A percentile compares a stretch with the other conserved stretches of the same genome.
phyloP scores from a whole-genome alignment of 2,329 filamentous ascomycete species.

The Neonectria sp. region DNA sequence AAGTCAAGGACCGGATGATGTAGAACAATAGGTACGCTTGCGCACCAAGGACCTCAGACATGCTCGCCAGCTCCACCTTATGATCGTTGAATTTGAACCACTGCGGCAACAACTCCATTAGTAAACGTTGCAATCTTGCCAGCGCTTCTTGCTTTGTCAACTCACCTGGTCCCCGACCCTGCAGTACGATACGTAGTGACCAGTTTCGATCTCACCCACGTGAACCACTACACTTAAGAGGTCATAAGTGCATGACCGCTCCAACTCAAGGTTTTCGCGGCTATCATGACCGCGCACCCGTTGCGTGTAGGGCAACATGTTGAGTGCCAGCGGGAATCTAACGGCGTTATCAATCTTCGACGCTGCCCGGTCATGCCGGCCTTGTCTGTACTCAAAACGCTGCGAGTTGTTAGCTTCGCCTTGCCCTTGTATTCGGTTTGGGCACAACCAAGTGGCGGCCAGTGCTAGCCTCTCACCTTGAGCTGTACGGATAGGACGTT shows the following conservation, averaged over 20 bases:
- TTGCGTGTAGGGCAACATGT: conserved; percentile 92
- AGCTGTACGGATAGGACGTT: conserved; percentile 94
- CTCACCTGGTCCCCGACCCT: conserved; percentile 78
- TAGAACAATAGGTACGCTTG: conserved; percentile 96
- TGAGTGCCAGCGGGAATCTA: conserved; percentile 87
- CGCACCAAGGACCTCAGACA: conserved; percentile 87
- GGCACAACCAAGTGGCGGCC: no score
- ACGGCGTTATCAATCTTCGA: conserved; percentile 92
- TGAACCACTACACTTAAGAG: conserved; percentile 93
- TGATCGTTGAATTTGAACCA: conserved; percentile 99
- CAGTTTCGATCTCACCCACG: conserved; percentile 92
- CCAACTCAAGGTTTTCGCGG: conserved; percentile 70
- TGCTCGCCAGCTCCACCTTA: conserved; percentile 86
- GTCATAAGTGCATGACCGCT: conserved; percentile 83
- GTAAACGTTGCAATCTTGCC: conserved; percentile 12
- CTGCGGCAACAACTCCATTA: conserved; percentile 57
- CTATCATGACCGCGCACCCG: conserved; percentile 68
- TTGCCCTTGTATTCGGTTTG: not conserved
- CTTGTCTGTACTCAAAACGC: conserved; percentile 82
- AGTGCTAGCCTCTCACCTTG: conserved; percentile 72
- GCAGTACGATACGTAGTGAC: conserved; percentile 93
- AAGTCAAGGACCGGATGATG: conserved; percentile 74
- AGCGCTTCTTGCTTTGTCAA: not conserved
- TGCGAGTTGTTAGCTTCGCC: conserved; percentile 46
- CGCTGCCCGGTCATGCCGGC: conserved; percentile 75